Evolutionary conservation across 2,329 filamentous ascomycete genomes (phyloP).

Genomic region (Hypoxylon sp.): DNA sequence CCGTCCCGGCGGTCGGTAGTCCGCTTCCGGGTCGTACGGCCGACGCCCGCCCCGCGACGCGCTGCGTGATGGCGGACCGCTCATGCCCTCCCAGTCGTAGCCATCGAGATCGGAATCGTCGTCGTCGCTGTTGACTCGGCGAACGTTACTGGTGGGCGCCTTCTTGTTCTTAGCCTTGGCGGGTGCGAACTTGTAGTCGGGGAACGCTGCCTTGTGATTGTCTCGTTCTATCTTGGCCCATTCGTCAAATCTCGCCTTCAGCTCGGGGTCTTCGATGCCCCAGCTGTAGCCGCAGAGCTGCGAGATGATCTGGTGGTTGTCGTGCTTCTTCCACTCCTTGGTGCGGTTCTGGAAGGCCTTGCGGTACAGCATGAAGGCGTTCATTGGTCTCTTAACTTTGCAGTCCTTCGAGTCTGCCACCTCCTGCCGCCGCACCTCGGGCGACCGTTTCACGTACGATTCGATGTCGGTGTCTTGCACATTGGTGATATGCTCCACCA

Average conservation of each 20-base stretch:
- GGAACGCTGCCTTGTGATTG: slow-evolving; percentile 87
- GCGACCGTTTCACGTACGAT: slow-evolving; percentile 78
- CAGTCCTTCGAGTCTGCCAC: slow-evolving; percentile 75
- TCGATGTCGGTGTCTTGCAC: slow-evolving; percentile 82
- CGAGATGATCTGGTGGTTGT: slow-evolving; percentile 95
- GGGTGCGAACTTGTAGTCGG: slow-evolving; percentile 93
- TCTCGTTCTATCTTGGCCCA: slow-evolving; percentile 83
- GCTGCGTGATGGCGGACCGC: slow-evolving; percentile 48
- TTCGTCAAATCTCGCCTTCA: slow-evolving; percentile 80
- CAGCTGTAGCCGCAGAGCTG: slow-evolving; percentile 88
- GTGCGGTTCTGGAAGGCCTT: slow-evolving; percentile 90
- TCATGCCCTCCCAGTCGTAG: slow-evolving; percentile 56
- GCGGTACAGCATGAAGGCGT: slow-evolving; percentile 97
- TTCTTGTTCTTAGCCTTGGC: slow-evolving; percentile 70
- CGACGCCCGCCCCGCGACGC: slow-evolving; percentile 46
- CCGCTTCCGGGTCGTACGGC: slow-evolving; percentile 49
- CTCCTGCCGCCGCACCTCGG: slow-evolving; percentile 74
- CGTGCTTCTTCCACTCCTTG: slow-evolving; percentile 82
- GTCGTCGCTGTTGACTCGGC: slow-evolving; percentile 52
- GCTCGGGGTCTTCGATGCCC: slow-evolving; percentile 79
- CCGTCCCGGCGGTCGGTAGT: slow-evolving; percentile 45
- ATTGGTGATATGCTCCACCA: slow-evolving; percentile 71
- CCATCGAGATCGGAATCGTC: slow-evolving; percentile 61
- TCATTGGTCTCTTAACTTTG: slow-evolving; percentile 92
- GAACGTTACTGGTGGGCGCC: slow-evolving; percentile 39